These are phyloP conservation scores for Venturia aucupariae DNA, from an alignment of 2,329 filamentous ascomycete species.

Conservation along the genomic window DNA sequence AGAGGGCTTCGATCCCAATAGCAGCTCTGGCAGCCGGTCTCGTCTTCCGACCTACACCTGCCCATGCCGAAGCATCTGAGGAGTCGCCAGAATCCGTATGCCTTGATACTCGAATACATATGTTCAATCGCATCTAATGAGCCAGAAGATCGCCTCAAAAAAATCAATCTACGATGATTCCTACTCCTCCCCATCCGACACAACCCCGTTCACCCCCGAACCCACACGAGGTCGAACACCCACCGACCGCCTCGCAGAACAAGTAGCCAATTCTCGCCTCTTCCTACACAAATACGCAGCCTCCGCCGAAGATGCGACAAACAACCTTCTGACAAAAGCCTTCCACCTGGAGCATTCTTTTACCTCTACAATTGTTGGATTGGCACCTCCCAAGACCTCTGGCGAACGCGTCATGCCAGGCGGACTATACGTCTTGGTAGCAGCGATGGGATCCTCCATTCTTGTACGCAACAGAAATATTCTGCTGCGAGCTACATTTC, in stretches of 20 bases:
- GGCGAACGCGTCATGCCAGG: slow-evolving; percentile 87
- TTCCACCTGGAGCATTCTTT: slow-evolving; percentile 83
- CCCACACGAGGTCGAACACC: slow-evolving; percentile 45
- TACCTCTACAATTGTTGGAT: slow-evolving; percentile 76
- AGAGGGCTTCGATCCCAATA: slow-evolving; percentile 8
- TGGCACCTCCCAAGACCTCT: slow-evolving; percentile 76
- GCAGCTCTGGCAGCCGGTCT: slow-evolving; percentile 29
- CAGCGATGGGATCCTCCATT: slow-evolving; percentile 91
- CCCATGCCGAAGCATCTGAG: slow-evolving; percentile 39
- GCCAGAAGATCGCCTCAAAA: neutral
- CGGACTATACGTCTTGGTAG: slow-evolving; percentile 82
- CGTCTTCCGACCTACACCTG: slow-evolving; percentile 36
- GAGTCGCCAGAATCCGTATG: slow-evolving; percentile 20
- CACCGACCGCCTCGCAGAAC: slow-evolving; percentile 76
- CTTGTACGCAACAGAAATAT: slow-evolving; percentile 80
- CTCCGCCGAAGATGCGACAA: slow-evolving; percentile 70
- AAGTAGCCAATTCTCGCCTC: slow-evolving; percentile 72
- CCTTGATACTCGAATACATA: neutral
- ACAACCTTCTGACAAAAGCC: slow-evolving; percentile 68
- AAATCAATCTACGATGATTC: slow-evolving; percentile 71
- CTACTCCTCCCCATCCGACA: slow-evolving; percentile 23
- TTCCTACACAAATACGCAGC: slow-evolving; percentile 70
- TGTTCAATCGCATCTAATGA: neutral
- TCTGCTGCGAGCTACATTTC: slow-evolving; percentile 65
- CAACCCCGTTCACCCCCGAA: slow-evolving; percentile 21